These are phyloP conservation scores for Lenzites betulinus DNA, from an alignment of 768 basidiomycete species.

Conservation along the genomic window DNA sequence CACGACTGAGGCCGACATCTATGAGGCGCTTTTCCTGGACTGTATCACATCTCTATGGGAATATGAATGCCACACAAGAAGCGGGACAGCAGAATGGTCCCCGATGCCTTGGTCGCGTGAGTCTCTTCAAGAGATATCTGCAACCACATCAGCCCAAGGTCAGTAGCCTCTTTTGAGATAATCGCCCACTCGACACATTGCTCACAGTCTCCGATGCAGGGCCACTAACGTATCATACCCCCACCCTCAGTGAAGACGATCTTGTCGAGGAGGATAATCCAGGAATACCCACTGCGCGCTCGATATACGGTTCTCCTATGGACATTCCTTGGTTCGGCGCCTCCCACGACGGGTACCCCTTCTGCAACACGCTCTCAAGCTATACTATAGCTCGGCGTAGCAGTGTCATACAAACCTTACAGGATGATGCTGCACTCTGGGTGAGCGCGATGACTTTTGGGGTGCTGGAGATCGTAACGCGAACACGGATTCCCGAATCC, in stretches of 20 bases:
- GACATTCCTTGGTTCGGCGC: conserved; percentile 6
- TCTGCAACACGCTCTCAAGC: background rate
- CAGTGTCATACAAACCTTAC: background rate
- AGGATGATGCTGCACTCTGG: conserved; percentile 12
- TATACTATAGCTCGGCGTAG: background rate
- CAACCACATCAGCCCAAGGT: background rate
- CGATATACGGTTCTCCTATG: background rate
- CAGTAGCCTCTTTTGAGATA: background rate
- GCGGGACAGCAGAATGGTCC: background rate
- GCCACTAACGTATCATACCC: background rate
- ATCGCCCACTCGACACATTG: too few species aligned
- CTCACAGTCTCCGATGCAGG: background rate
- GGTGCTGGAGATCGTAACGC: conserved; percentile 3
- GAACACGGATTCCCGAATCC: background rate
- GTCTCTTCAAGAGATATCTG: background rate
- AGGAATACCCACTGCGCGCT: background rate
- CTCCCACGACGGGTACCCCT: background rate
- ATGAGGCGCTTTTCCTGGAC: conserved; percentile 5
- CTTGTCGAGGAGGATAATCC: background rate
- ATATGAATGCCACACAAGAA: background rate
- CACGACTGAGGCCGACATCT: background rate
- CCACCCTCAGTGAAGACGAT: background rate
- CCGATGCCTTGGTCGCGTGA: conserved; percentile 10
- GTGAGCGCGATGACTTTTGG: conserved; percentile 12
- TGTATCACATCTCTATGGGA: background rate